A percentile compares a stretch with the other conserved stretches of the same genome.
Conservation (phyloP, 2,329 filamentous ascomycete species). For the Pseudomassariella vexata region DNA sequence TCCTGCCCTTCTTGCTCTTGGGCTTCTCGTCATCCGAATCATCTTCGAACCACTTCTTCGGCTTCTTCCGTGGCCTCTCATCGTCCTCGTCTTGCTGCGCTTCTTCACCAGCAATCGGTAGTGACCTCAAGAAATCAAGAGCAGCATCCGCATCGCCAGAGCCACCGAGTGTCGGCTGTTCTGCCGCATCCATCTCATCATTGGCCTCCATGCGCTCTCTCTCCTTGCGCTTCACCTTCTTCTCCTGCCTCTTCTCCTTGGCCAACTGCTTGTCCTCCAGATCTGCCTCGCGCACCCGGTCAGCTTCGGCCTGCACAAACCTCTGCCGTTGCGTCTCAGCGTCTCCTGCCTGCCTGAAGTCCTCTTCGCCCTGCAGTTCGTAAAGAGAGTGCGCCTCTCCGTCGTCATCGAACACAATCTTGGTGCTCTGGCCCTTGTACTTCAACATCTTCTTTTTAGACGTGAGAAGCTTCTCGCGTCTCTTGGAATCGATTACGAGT, state of each 20-base stretch:
- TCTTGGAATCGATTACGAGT: conserved; percentile 87
- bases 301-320: conserved; percentile 73
- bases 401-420: conserved; percentile 88
- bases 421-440: conserved; percentile 79
- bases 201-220: conserved; percentile 49
- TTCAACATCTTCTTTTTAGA: conserved; percentile 93
- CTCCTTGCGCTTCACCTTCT: conserved; percentile 67
- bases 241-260: conserved; percentile 72
- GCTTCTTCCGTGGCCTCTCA: conserved; percentile 51
- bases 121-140: conserved; percentile 50
- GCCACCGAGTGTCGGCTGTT: conserved; percentile 29
- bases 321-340: conserved; percentile 69
- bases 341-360: conserved; percentile 69
- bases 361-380: conserved; percentile 78
- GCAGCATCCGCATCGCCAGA: conserved; percentile 45
- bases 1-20: conserved; percentile 42
- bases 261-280: conserved; percentile 74
- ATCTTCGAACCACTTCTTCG: conserved; percentile 76
- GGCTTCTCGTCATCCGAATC: conserved; percentile 48
- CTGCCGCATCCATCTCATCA: conserved; percentile 20
- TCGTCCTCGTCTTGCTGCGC: conserved; percentile 24
- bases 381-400: conserved; percentile 81
- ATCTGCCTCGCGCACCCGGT: conserved; percentile 69
- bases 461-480: conserved; percentile 88
- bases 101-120: conserved; percentile 41